Evolutionary conservation across 2,329 filamentous ascomycete species (phyloP), one percentile per base, ranked within the genome.

Genomic region (Fusarium udum): DNA sequence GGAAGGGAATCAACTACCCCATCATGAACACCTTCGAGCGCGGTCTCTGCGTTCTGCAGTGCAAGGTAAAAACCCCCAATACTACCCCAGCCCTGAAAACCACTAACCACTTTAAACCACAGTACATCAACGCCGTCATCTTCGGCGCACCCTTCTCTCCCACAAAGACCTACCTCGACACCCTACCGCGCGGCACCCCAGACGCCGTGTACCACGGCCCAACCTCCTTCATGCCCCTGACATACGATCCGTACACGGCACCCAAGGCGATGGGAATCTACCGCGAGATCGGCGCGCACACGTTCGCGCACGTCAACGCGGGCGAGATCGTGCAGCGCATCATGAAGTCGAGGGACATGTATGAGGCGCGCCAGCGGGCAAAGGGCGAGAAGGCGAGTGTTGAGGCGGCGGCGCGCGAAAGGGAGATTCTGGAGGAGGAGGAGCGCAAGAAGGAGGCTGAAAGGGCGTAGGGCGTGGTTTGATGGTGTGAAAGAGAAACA

Each of bases 1-100:
- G 95, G 93, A 98, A 98, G 84, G 95, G 96, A 40, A 88, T 98
- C 78, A 99, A 99, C 84, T 99, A 98, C 80, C 96, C 96, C 32
- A 98, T 99, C 84, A 99, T 99, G 96, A 99, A 98, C 85, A 95
- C 97, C 64, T 97, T 95, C 78, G 96, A 99, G 86, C 92, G 96
- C 46, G 95, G 95, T 4, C 90, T 99, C 28, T 99, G 96, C 81
- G 95, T 98, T 36, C 85, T 98, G 71, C 96, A 99, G 80, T 99
- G 96, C 86, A 92, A 92, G 82, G 94, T 95, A 86, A 78, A 86
- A 78, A 28, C 13, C 7, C 18, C 34, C 20, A 20, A 24, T 36
- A 14, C 26, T 11, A 64, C 62, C 58, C 28, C 24, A 31, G 31
- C 24, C 20, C 42, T 55, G n/a, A 11, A 28, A 26, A 26, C 48